These are phyloP conservation scores for Firmiana major DNA, from an alignment of 345 rosid genomes.

Conservation along the genomic window DNA sequence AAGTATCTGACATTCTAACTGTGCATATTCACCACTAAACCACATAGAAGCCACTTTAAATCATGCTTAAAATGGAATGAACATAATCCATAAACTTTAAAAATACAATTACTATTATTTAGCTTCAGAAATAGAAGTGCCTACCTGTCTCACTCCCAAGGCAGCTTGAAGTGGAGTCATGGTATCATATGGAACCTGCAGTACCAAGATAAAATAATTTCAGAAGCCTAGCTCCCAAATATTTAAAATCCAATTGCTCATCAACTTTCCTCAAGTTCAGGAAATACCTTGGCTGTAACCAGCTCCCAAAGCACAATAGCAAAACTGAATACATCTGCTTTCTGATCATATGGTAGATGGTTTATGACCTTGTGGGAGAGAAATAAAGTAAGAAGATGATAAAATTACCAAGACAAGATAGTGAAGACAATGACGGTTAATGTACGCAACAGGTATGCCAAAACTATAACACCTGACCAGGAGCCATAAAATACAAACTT, in stretches of 20 bases:
- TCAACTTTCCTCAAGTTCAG: not conserved
- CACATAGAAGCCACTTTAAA: not conserved
- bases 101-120: not conserved
- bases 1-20: not conserved
- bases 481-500: not conserved
- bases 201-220: slow-evolving; percentile 4
- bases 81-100: not conserved
- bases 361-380: slow-evolving; percentile 51
- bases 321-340: slow-evolving; percentile 76
- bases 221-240: not conserved
- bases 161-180: slow-evolving; percentile 82
- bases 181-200: slow-evolving; percentile 63
- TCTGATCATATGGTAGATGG: slow-evolving; percentile 70
- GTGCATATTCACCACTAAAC: not conserved
- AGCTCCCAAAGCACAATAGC: slow-evolving; percentile 81
- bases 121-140: not conserved
- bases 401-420: not conserved
- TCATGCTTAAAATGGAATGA: not conserved
- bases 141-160: slow-evolving; percentile 76
- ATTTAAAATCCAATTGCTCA: not conserved
- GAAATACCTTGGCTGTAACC: slow-evolving; percentile 64
- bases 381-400: not conserved
- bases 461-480: not conserved
- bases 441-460: not conserved
- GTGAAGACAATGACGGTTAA: not conserved